A percentile compares a stretch with the other conserved stretches of the same genome.
Evolutionary conservation across 139 green algal genomes (phyloP).

Genomic region (Gonium pectorale): DNA sequence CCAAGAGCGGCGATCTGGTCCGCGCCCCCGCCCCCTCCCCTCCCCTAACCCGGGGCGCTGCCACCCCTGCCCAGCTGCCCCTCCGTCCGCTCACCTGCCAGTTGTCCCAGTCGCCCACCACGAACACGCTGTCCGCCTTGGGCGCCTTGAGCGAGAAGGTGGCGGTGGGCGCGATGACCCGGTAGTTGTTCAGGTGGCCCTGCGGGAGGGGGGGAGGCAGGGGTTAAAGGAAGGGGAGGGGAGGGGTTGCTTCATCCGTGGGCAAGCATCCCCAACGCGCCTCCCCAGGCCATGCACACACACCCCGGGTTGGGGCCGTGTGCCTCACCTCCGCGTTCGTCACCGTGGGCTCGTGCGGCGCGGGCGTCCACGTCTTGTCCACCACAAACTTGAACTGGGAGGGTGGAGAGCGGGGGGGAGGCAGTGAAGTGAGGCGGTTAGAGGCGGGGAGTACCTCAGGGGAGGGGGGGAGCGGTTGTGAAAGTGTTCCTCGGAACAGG

Average conservation of each 20-base stretch:
- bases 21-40: neutral
- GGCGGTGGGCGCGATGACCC: slow-evolving; percentile 46
- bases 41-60: too few relatives aligned
- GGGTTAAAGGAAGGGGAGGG: neutral
- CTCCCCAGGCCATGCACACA: neutral
- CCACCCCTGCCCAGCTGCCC: neutral
- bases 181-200: slow-evolving; percentile 57
- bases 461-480: too few relatives aligned
- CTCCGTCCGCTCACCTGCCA: slow-evolving; percentile 31
- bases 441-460: too few relatives aligned
- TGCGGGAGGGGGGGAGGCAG: neutral
- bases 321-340: slow-evolving; percentile 41
- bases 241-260: neutral
- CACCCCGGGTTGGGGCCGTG: too few relatives aligned
- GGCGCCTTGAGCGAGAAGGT: slow-evolving; percentile 46
- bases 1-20: too few relatives aligned
- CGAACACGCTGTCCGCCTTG: slow-evolving; percentile 22
- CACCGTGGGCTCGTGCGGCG: slow-evolving; percentile 45
- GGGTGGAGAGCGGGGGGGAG: neutral
- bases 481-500: too few relatives aligned
- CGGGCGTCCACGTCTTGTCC: slow-evolving; percentile 46
- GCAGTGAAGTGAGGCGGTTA: neutral
- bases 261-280: neutral
- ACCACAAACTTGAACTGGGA: slow-evolving; percentile 53
- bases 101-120: slow-evolving; percentile 56